Evolutionary conservation across 2,329 filamentous ascomycete species (phyloP).

Genomic region (Emergomyces africanus): DNA sequence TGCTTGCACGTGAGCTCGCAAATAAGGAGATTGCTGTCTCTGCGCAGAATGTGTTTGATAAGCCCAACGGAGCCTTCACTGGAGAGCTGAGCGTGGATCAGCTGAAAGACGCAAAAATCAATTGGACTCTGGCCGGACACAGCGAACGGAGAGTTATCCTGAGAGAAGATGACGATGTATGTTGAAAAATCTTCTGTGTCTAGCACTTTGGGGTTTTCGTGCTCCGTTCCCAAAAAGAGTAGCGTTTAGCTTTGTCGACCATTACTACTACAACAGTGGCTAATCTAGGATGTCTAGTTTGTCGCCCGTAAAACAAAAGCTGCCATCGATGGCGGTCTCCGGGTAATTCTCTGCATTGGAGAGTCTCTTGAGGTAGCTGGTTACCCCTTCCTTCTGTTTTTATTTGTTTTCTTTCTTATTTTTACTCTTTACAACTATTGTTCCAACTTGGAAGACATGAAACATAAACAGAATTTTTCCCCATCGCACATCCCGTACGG

Average conservation of each 20-base stretch:
- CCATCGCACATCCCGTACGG: background rate
- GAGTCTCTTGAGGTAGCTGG: conserved; percentile 63
- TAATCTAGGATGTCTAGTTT: conserved; percentile 34
- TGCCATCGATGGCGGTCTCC: conserved; percentile 72
- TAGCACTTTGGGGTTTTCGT: background rate
- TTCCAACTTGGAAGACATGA: background rate
- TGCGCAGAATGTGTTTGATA: conserved; percentile 95
- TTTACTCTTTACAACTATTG: background rate
- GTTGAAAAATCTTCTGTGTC: conserved; percentile 7
- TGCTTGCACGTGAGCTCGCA: conserved; percentile 68
- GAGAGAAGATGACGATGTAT: conserved; percentile 62
- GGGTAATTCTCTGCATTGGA: conserved; percentile 94
- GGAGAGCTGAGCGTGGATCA: conserved; percentile 91
- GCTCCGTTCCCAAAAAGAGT: background rate
- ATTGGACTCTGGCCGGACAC: conserved; percentile 88
- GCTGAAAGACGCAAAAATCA: conserved; percentile 76
- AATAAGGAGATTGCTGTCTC: conserved; percentile 69
- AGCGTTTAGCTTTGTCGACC: background rate
- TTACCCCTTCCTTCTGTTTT: conserved; percentile 10
- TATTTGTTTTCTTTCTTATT: background rate
- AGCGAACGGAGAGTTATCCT: conserved; percentile 87
- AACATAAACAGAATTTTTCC: background rate
- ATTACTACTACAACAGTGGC: background rate
- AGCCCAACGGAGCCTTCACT: conserved; percentile 92
- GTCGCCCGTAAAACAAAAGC: conserved; percentile 91